Percentiles rank a stretch among this genome's conserved stretches.
Evolutionary conservation across 805 yeast genomes (phyloP).

Genomic region (Candida michaelii): DNA sequence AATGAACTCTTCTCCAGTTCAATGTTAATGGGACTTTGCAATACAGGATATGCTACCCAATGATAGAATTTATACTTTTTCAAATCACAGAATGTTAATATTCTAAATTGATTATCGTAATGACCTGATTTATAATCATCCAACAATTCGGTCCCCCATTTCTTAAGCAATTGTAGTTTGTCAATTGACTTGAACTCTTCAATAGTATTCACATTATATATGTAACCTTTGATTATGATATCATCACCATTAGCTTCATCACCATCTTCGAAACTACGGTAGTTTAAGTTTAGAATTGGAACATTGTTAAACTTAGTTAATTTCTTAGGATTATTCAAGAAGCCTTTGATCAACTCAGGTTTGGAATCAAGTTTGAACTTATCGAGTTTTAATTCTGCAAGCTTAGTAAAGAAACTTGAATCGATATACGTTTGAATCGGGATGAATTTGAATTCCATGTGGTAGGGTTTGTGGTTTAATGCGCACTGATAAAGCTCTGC

Average conservation of each 20-base stretch:
- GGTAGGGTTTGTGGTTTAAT: not conserved
- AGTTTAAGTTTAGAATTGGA: slow-evolving; percentile 37
- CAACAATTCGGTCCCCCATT: slow-evolving; percentile 31
- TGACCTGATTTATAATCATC: slow-evolving; percentile 31
- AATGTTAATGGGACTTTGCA: slow-evolving; percentile 22
- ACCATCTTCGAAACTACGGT: slow-evolving; percentile 27
- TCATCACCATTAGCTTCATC: slow-evolving; percentile 8
- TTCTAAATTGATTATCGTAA: slow-evolving; percentile 24
- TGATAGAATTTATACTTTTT: slow-evolving; percentile 85
- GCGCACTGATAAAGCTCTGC: slow-evolving; percentile 4
- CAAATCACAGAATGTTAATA: slow-evolving; percentile 78
- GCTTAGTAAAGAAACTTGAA: slow-evolving; percentile 78
- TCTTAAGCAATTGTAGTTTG: slow-evolving; percentile 56
- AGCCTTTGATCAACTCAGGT: slow-evolving; percentile 45
- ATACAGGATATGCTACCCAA: slow-evolving; percentile 83
- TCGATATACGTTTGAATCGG: slow-evolving; percentile 75
- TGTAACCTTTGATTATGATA: slow-evolving; percentile 30
- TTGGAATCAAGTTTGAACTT: slow-evolving; percentile 63
- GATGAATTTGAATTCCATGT: slow-evolving; percentile 32
- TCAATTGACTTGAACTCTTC: slow-evolving; percentile 78
- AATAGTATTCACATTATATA: slow-evolving; percentile 71
- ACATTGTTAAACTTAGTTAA: slow-evolving; percentile 35
- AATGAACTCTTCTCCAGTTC: not conserved
- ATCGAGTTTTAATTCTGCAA: slow-evolving; percentile 73
- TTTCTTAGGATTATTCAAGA: slow-evolving; percentile 32